A percentile compares a stretch with the other conserved stretches of the same genome.
Conservation (phyloP, 73 alveolate species). For the Paramecium caudatum region DNA sequence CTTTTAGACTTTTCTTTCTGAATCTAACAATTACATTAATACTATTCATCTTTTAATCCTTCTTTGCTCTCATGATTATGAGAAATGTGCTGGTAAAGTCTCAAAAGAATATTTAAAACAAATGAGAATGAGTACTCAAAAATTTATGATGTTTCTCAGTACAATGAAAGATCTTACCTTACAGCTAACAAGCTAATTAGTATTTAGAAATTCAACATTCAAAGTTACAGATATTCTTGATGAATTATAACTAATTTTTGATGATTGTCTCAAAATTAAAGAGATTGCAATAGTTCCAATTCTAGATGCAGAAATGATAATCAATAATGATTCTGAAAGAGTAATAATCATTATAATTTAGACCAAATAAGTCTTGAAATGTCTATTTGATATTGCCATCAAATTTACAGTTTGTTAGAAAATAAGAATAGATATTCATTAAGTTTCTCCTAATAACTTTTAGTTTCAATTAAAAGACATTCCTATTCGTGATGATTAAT, state of each 20-base stretch:
- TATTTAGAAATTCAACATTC: conserved; percentile 14
- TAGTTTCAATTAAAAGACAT: conserved; percentile 27
- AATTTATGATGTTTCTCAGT: conserved; percentile 31
- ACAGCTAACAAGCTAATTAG: conserved; percentile 4
- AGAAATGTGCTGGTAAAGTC: conserved; percentile 24
- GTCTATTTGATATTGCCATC: conserved; percentile 53
- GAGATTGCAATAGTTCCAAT: conserved; percentile 17
- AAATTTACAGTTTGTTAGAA: conserved; percentile 24
- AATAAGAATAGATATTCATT: conserved; percentile 30
- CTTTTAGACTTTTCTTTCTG: conserved; percentile 48
- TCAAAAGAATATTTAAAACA: conserved; percentile 13
- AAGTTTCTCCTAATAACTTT: conserved; percentile 38
- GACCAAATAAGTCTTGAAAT: conserved; percentile 41
- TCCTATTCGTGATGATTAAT: conserved; percentile 39
- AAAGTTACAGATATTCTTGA: conserved; percentile 47
- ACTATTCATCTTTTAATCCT: conserved; percentile 44
- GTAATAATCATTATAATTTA: conserved; percentile 14
- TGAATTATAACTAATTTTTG: conserved; percentile 38
- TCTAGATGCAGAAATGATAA: not conserved
- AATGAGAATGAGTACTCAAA: conserved; percentile 53
- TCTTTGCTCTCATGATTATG: conserved; percentile 35
- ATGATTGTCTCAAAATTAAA: conserved; percentile 48
- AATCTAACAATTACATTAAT: conserved; percentile 51
- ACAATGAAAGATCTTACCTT: conserved; percentile 37
- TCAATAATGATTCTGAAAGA: conserved; percentile 58